Percentiles rank a stretch among this genome's conserved stretches.
These are phyloP conservation scores for Naganishia friedmannii DNA, from an alignment of 768 basidiomycete species.

Conservation along the genomic window DNA sequence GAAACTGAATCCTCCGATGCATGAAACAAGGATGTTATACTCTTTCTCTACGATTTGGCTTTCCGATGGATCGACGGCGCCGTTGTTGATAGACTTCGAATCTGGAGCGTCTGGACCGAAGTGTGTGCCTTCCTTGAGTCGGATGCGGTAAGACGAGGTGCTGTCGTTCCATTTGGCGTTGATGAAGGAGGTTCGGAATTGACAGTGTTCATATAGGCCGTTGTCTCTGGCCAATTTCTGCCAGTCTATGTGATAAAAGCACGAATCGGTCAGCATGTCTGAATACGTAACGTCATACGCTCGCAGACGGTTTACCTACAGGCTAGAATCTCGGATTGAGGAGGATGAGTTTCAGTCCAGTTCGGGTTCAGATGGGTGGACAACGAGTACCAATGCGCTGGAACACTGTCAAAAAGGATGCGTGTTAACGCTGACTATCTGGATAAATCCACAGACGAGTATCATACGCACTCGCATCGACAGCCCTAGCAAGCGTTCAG, in stretches of 20 bases:
- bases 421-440: background rate
- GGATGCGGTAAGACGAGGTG: conserved; percentile 16
- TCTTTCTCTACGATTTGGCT: conserved; percentile 13
- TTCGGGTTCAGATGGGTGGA: conserved; percentile 33
- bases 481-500: conserved; percentile 30
- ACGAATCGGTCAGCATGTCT: too few relatives aligned
- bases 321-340: conserved; percentile 33
- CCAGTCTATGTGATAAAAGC: conserved; percentile 28
- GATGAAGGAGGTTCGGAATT: conserved; percentile 30
- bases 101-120: conserved; percentile 15
- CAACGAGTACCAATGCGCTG: conserved; percentile 33
- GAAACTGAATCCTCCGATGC: conserved; percentile 35
- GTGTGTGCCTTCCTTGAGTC: conserved; percentile 6
- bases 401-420: conserved; percentile 23
- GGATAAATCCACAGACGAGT: background rate
- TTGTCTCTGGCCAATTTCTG: conserved; percentile 31
- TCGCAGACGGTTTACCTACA: conserved; percentile 23
- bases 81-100: conserved; percentile 21
- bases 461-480: conserved; percentile 39
- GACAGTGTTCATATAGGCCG: conserved; percentile 25
- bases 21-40: conserved; percentile 30
- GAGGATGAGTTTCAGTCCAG: conserved; percentile 35
- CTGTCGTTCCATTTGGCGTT: conserved; percentile 28
- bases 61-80: background rate
- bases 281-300: too few relatives aligned